Conservation (phyloP, 2,329 filamentous ascomycete species). For the Calonectria fujianensis region DNA sequence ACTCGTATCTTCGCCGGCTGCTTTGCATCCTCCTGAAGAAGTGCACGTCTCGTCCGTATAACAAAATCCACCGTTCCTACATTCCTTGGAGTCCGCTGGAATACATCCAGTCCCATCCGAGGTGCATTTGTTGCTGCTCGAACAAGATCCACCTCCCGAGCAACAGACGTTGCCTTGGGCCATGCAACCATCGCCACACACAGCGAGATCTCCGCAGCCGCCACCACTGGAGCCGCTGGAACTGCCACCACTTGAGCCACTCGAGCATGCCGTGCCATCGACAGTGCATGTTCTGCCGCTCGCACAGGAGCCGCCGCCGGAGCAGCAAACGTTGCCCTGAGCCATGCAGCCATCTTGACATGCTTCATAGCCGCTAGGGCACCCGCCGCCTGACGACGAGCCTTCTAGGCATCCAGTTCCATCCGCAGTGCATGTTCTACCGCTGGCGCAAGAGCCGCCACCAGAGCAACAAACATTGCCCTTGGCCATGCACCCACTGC, state of each 20-base stretch:
- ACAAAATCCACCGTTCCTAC: not conserved
- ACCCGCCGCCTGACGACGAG: not conserved
- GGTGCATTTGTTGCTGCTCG: constrained; percentile 5
- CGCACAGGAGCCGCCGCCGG: constrained; percentile 12
- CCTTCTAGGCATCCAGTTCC: not conserved
- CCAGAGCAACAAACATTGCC: constrained; percentile 25
- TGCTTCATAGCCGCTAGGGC: not conserved
- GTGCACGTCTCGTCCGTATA: not conserved
- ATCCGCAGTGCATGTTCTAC: constrained; percentile 12
- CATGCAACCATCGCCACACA: constrained; percentile 10
- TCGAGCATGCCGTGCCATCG: not conserved
- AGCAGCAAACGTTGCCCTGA: constrained; percentile 20
- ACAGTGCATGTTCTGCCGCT: constrained; percentile 23
- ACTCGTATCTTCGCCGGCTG: not conserved
- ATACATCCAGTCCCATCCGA: constrained; percentile 2
- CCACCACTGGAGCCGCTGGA: not conserved
- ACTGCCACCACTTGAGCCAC: not conserved
- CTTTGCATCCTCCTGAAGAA: not conserved
- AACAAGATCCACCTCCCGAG: constrained; percentile 13
- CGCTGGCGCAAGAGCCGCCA: constrained; percentile 17
- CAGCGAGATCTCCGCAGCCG: not conserved
- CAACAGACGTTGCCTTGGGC: constrained; percentile 11
- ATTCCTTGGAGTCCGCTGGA: not conserved
- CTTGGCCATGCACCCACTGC: constrained; percentile 5
- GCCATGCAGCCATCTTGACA: constrained; percentile 14